These are phyloP conservation scores for Phytophthora multivora DNA, from an alignment of 352 stramenopile genomes.

Conservation along the genomic window DNA sequence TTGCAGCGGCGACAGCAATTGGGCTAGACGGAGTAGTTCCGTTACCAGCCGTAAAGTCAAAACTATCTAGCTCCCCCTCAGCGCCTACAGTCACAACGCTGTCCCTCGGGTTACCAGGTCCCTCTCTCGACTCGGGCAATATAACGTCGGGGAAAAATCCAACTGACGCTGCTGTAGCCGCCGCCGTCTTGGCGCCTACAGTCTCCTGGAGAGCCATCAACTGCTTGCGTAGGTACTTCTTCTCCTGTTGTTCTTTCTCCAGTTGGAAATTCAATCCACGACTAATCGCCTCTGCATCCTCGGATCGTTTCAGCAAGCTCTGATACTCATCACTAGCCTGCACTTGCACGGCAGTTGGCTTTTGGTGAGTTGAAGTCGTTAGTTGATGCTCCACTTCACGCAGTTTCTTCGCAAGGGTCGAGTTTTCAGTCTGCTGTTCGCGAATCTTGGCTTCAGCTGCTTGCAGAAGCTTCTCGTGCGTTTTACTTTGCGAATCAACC, in stretches of 20 bases:
- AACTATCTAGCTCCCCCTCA: conserved; percentile 62
- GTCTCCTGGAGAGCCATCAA: conserved; percentile 44
- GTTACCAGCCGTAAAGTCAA: conserved; percentile 54
- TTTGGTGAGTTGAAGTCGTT: conserved; percentile 11
- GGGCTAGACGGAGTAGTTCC: conserved; percentile 16
- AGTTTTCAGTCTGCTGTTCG: conserved; percentile 30
- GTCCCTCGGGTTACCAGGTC: conserved; percentile 39
- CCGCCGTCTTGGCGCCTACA: conserved; percentile 26
- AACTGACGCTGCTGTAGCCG: conserved; percentile 29
- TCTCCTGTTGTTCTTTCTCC: conserved; percentile 78
- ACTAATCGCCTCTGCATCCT: conserved; percentile 73
- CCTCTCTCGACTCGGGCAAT: conserved; percentile 10
- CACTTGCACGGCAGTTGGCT: conserved; percentile 33
- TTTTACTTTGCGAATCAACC: conserved; percentile 37
- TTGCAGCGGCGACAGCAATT: conserved; percentile 1
- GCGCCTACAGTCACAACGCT: conserved; percentile 43
- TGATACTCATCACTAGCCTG: conserved; percentile 61
- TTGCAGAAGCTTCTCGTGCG: conserved; percentile 32
- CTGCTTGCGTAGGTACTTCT: conserved; percentile 77
- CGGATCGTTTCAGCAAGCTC: conserved; percentile 51
- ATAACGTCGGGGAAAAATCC: conserved; percentile 32
- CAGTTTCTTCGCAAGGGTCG: conserved; percentile 45
- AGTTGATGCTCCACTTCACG: conserved; percentile 49
- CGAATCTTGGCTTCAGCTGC: conserved; percentile 14
- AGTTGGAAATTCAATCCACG: conserved; percentile 73